Evolutionary conservation across 495 filamentous ascomycete genomes (phyloP), one percentile per base, ranked within the genome.

Genomic region (Lichina pygmaea): DNA sequence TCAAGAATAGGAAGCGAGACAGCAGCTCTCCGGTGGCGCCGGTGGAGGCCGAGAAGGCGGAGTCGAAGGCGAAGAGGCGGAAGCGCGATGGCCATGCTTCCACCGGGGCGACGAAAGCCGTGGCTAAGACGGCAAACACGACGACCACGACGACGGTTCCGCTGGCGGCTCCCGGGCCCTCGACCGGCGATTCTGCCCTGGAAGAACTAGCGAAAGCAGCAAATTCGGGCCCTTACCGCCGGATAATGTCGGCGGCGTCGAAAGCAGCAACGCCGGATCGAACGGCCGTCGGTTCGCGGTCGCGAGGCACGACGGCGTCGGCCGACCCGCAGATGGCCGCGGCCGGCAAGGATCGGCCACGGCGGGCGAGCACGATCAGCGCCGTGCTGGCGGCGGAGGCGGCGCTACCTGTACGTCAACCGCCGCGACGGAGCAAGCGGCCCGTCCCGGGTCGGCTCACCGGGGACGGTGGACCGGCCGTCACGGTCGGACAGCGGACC

Each of bases 401-500:
- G 61, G 61, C n/a, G 62, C 62, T 45, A 67, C 66, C 46, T 56
- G 60, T 10, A 33, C 46, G 32, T 6, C 11, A 6, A 6, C n/a
- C 44, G 60, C 34, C 63, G 62, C 65, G 62, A 33, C 60, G 59
- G 9, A 63, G 57, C 37, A 85, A 78, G 58, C 75, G 79, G 33
- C 81, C 78, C 24, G 79, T 79, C 10, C 83, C 81, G 8, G 85
- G 78, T 30, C 68, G 75, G 34, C 71, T 89, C n/a, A 66, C 66
- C 16, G 36, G 43, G 33, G 70, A 71, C 51, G 81, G 78, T 44
- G 78, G 78, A 58, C 72, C 67, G 49, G 76, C 75, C 55, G 70
- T 81, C 34, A 78, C 77, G 52, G 75, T 86, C 50, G 80, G 80
- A 34, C 81, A 73, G 55, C 72, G 85, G 32, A 81, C 80, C 57